Base-by-base conservation (phyloP, 306 rosid species). In the Astragalus membranaceus region DNA sequence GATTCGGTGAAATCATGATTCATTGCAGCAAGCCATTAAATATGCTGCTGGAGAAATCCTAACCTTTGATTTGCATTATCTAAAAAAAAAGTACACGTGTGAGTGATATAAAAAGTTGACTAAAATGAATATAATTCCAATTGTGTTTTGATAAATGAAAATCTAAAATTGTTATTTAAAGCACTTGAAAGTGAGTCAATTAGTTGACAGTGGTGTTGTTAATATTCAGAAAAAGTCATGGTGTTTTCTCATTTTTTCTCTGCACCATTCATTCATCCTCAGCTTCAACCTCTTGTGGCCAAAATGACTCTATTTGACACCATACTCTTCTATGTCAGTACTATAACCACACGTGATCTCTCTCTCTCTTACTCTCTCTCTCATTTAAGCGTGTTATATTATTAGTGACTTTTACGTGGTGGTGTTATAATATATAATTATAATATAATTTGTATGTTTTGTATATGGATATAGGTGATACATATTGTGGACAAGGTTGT, bases 401-500 rank as follows among this genome's bases (percentile, higher is more conserved):
- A 20, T 20, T 20, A n/a, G n/a, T 20, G 23, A 20, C 23, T 0
- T 20, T 5, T 5, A 5, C 8, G 6, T 35, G 8, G n/a, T n/a
- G n/a, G n/a, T n/a, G n/a, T n/a, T n/a, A n/a, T n/a, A n/a, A n/a
- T n/a, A n/a, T n/a, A 35, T 35, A 5, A 5, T 5, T 5, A 35
- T 35, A n/a, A n/a, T 35, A 35, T 35, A 35, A 35, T 35, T 35
- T 5, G 7, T 5, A 8, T 39, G 9, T 72, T 1, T 1, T 26
- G 4, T 33, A 26, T 26, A 3, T 47, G 33, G 59, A 49, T 36
- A 15, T 73, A 85, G 93, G 79, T 82, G 8, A 67, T 87, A 29
- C 93, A 85, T 73, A 68, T 82, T 9, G 83, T 84, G 76, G 96
- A 90, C 87, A 87, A 79, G 82, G 59, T 84, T 48, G 89, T 43